Percentiles rank a stretch among this genome's conserved stretches.
These are phyloP conservation scores for Aspergillus fructus DNA, from an alignment of 2,329 filamentous ascomycete genomes.

Conservation along the genomic window DNA sequence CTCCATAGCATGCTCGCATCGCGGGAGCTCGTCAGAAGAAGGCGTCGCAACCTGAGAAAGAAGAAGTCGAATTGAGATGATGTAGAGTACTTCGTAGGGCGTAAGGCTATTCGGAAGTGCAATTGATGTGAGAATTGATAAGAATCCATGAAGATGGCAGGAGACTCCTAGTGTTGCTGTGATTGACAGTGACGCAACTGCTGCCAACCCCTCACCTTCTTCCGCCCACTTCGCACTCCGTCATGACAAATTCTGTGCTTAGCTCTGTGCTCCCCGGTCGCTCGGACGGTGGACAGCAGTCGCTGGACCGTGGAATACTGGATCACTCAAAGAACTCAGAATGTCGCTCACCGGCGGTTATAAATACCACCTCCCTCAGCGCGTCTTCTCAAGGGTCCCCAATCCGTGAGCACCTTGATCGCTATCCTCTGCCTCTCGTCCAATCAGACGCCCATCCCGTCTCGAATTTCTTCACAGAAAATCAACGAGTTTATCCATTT, in stretches of 20 bases:
- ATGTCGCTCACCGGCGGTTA: conserved; percentile 1
- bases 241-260: conserved; percentile 38
- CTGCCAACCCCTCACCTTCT: neutral
- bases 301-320: neutral
- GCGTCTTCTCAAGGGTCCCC: conserved; percentile 21
- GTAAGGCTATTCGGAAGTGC: neutral
- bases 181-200: neutral
- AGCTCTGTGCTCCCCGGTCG: neutral
- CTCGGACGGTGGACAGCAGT: neutral
- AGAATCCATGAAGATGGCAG: neutral
- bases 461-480: neutral
- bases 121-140: neutral
- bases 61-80: neutral
- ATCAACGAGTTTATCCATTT: neutral
- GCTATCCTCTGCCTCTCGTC: conserved; percentile 49
- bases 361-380: conserved; percentile 23
- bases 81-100: neutral
- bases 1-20: neutral
- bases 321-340: neutral
- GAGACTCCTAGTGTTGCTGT: neutral
- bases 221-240: neutral
- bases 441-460: neutral
- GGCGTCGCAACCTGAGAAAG: neutral
- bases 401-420: conserved; percentile 27
- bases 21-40: neutral